phyloP scores from a whole-genome alignment of 176 grass and related monocot species.

The Pharus latifolius region DNA sequence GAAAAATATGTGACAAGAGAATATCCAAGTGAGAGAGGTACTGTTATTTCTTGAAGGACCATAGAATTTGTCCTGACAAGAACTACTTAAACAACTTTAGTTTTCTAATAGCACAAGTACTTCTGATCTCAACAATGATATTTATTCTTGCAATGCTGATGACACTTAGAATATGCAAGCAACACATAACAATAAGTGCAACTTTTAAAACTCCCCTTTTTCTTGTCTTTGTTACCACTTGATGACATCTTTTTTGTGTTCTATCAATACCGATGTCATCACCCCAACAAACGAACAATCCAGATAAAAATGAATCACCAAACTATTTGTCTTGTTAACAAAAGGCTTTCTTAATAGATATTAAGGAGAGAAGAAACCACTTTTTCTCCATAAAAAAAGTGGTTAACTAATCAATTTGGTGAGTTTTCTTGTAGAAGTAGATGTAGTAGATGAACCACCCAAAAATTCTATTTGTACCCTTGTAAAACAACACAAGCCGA shows the following conservation, averaged over 20 bases:
- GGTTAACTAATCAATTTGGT: not conserved
- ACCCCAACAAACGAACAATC: not conserved
- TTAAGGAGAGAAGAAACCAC: not conserved
- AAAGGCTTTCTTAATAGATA: not conserved
- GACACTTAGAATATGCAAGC: not conserved
- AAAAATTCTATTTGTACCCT: not conserved
- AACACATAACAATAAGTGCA: not conserved
- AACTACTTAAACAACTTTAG: not conserved
- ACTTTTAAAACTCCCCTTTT: not conserved
- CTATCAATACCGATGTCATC: not conserved
- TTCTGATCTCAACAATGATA: not conserved
- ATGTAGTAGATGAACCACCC: constrained; percentile 24
- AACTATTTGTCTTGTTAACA: not conserved
- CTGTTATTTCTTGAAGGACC: too few relatives aligned
- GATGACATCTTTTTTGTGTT: not conserved
- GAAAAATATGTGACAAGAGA: too few relatives aligned
- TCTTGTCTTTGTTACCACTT: not conserved
- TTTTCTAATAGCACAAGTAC: not conserved
- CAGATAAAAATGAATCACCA: not conserved
- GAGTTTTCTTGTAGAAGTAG: constrained; percentile 13
- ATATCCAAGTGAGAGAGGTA: too few relatives aligned
- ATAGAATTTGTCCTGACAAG: too few relatives aligned
- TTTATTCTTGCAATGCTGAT: not conserved
- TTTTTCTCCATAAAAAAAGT: not conserved
- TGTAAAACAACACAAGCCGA: not conserved